phyloP scores from a whole-genome alignment of 768 basidiomycete genomes.

The Crepidotus variabilis region DNA sequence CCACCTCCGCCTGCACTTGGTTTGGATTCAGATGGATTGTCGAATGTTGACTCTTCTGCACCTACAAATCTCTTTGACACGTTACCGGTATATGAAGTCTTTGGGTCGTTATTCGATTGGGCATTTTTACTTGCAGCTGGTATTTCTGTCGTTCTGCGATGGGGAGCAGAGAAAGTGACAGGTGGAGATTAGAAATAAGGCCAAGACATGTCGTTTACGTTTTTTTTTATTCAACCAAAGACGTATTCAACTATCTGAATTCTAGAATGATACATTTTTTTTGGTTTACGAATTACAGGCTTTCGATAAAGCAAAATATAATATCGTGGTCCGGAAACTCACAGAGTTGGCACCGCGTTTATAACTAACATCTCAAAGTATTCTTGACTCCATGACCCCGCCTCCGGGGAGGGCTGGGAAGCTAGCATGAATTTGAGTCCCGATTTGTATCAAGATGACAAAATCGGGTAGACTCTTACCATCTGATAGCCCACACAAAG shows the following conservation, averaged over 20 bases:
- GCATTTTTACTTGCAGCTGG: conserved; percentile 62
- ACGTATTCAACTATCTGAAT: no score
- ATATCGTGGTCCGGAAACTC: no score
- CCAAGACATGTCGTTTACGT: no score
- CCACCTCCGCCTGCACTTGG: conserved; percentile 48
- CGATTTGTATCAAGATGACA: neutral
- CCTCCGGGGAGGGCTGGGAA: neutral
- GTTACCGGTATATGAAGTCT: conserved; percentile 70
- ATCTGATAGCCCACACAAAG: conserved; percentile 15
- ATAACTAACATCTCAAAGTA: conserved; percentile 1
- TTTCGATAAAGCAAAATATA: no score
- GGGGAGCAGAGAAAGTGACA: conserved; percentile 42
- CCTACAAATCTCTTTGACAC: conserved; percentile 60
- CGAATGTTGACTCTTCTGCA: conserved; percentile 1
- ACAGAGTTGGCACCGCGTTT: no score
- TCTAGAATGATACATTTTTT: no score
- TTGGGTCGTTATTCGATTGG: conserved; percentile 73
- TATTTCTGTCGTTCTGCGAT: conserved; percentile 43
- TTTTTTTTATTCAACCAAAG: no score
- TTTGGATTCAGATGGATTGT: conserved; percentile 10
- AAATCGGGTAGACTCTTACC: conserved; percentile 1
- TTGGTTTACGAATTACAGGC: no score
- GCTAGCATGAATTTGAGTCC: neutral
- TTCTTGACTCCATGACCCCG: conserved; percentile 1
- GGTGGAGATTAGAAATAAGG: neutral